Percentiles rank a stretch among this genome's conserved stretches.
Conservation (phyloP, 176 grass and related monocot species). For the Thinopyrum elongatum region DNA sequence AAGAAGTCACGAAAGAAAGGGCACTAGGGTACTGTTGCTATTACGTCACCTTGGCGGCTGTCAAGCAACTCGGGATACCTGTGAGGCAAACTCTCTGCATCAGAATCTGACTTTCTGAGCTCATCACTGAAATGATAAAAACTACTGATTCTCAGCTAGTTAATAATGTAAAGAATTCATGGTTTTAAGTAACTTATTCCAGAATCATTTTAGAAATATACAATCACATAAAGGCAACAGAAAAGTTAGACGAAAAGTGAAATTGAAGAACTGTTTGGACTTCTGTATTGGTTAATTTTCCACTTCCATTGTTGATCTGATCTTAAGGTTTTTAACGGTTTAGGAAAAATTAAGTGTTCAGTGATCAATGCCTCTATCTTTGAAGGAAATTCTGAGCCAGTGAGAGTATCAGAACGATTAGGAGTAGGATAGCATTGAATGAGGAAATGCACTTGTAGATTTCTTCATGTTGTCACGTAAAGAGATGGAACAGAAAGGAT, state of each 20-base stretch:
- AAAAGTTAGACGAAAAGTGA: background rate
- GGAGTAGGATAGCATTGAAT: too few species aligned
- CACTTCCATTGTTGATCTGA: too few species aligned
- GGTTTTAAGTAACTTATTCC: background rate
- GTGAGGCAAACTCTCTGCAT: background rate
- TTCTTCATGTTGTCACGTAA: too few species aligned
- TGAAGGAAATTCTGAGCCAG: too few species aligned
- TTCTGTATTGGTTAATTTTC: background rate
- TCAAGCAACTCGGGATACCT: background rate
- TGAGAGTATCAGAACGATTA: too few species aligned
- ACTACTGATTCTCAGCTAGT: background rate
- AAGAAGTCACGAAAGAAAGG: too few species aligned
- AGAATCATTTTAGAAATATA: background rate
- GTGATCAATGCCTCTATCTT: too few species aligned
- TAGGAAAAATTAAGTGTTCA: too few species aligned
- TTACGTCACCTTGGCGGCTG: background rate
- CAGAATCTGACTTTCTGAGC: background rate
- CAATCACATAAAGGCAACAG: background rate
- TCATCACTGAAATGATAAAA: background rate
- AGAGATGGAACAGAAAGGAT: too few species aligned
- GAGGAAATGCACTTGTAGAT: too few species aligned
- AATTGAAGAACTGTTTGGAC: background rate
- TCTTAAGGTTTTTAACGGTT: too few species aligned
- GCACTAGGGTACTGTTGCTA: background rate
- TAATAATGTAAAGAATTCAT: background rate